Evolutionary conservation across 1,284 basidiomycete species (phyloP).

Genomic region (Ceratobasidium sp.): DNA sequence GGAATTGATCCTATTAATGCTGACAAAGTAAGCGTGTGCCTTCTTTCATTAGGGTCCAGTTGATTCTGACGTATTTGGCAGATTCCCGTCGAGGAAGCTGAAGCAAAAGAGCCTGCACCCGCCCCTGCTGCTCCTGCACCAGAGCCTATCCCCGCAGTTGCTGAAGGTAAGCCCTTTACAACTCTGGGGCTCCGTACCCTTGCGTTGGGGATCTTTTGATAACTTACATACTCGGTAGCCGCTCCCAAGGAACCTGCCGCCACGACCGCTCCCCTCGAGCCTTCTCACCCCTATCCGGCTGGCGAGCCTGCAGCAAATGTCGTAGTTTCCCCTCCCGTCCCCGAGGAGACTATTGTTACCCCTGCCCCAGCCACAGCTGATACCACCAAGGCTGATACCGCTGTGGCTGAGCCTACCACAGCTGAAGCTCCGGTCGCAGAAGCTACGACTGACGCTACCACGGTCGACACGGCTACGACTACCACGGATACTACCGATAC

Average conservation of each 20-base stretch:
- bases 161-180: conserved; percentile 14
- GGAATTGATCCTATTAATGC: conserved; percentile 47
- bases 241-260: conserved; percentile 28
- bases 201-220: conserved; percentile 17
- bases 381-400: background rate
- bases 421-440: background rate
- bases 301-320: conserved; percentile 9
- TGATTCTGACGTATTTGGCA: conserved; percentile 27
- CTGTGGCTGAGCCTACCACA: background rate
- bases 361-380: background rate
- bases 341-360: conserved; percentile 16
- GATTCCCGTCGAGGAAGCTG: conserved; percentile 42
- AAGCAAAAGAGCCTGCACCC: conserved; percentile 14
- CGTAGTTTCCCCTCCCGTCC: conserved; percentile 18
- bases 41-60: conserved; percentile 12
- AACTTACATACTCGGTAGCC: conserved; percentile 15
- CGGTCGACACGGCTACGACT: background rate
- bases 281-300: conserved; percentile 25
- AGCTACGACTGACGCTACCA: background rate
- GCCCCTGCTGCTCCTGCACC: conserved; percentile 6
- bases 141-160: conserved; percentile 16
- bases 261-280: conserved; percentile 31
- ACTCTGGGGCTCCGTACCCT: conserved; percentile 11
- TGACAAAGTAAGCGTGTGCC: conserved; percentile 39
- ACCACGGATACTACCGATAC: background rate